These are phyloP conservation scores for Viola odorata DNA, from an alignment of 345 rosid species.

Conservation along the genomic window DNA sequence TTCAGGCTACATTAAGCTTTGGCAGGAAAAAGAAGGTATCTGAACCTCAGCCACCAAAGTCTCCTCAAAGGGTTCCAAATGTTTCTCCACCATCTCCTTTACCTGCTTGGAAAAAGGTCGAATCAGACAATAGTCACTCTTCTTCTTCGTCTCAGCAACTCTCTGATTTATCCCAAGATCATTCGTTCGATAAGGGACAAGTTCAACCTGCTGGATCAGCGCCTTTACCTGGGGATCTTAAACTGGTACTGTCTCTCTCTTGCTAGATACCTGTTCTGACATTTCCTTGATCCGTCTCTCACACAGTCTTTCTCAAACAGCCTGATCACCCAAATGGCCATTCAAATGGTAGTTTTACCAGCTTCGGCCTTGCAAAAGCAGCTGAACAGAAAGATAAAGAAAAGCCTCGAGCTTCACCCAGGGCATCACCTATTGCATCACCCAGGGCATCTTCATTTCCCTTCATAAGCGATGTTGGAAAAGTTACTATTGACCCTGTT, in stretches of 20 bases:
- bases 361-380: slow-evolving; percentile 15
- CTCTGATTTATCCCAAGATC: slow-evolving; percentile 33
- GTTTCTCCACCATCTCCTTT: slow-evolving; percentile 28
- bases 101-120: slow-evolving; percentile 30
- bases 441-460: slow-evolving; percentile 13
- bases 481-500: slow-evolving; percentile 10
- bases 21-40: slow-evolving; percentile 57
- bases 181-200: slow-evolving; percentile 34
- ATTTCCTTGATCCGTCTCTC: not conserved
- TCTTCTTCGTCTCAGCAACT: slow-evolving; percentile 36
- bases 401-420: slow-evolving; percentile 15
- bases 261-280: not conserved
- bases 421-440: slow-evolving; percentile 11
- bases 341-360: slow-evolving; percentile 15
- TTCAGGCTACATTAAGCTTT: slow-evolving; percentile 50
- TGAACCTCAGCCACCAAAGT: slow-evolving; percentile 28
- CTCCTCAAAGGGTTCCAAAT: slow-evolving; percentile 35
- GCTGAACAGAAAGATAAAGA: slow-evolving; percentile 21
- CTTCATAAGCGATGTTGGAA: slow-evolving; percentile 10
- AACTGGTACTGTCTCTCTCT: slow-evolving; percentile 12
- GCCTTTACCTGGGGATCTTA: slow-evolving; percentile 24
- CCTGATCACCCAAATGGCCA: slow-evolving; percentile 21
- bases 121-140: slow-evolving; percentile 27
- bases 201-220: slow-evolving; percentile 26
- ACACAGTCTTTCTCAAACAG: slow-evolving; percentile 16